These are phyloP conservation scores for Claviceps sp. DNA, from an alignment of 2,329 filamentous ascomycete genomes.

Conservation along the genomic window DNA sequence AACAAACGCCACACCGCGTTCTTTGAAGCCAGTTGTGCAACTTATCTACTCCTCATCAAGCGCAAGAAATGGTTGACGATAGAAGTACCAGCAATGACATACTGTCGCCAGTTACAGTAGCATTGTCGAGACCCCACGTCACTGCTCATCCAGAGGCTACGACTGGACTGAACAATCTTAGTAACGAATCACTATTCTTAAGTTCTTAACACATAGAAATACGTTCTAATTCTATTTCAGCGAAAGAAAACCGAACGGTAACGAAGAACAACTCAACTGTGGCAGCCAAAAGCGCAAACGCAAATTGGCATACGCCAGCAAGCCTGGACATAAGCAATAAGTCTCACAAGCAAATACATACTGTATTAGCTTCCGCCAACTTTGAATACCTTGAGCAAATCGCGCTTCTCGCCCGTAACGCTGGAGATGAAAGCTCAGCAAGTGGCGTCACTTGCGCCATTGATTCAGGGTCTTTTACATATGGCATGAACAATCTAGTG, in stretches of 20 bases:
- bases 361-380: conserved; percentile 1
- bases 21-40: too few species aligned
- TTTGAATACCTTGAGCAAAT: conserved; percentile 2
- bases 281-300: not conserved
- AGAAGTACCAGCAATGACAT: too few species aligned
- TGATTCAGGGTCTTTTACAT: conserved; percentile 8
- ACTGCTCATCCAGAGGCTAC: too few species aligned
- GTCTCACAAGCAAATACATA: conserved; percentile 3
- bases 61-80: too few species aligned
- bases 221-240: not conserved
- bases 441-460: conserved; percentile 1
- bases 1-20: too few species aligned
- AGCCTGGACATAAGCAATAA: conserved; percentile 1
- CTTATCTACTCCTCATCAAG: too few species aligned
- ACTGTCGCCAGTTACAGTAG: too few species aligned
- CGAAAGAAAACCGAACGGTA: not conserved
- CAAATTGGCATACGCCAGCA: conserved; percentile 2
- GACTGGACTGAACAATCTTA: too few species aligned
- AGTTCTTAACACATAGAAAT: not conserved
- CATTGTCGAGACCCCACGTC: too few species aligned
- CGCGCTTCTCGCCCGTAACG: conserved; percentile 3
- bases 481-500: conserved; percentile 6
- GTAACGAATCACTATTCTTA: too few species aligned
- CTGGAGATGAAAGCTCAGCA: not conserved
- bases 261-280: not conserved